phyloP scores from a whole-genome alignment of 129 eudicot species.

The Scalesia atractyloides region DNA sequence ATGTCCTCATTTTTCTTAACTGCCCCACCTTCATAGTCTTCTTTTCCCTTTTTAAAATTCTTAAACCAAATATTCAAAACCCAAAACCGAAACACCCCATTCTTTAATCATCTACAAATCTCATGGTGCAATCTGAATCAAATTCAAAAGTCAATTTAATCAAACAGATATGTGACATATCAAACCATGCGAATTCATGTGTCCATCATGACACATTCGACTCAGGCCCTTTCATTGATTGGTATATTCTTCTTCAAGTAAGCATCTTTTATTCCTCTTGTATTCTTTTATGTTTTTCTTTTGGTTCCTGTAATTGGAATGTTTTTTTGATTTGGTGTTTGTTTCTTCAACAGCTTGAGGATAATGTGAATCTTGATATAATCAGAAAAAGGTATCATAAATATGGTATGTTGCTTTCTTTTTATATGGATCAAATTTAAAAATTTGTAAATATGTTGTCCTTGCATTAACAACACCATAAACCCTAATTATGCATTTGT shows the following conservation, averaged over 20 bases:
- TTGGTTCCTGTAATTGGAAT: background rate
- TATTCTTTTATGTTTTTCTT: background rate
- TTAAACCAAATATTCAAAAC: conserved; percentile 4
- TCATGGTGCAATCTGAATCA: conserved; percentile 25
- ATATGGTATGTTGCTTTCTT: conserved; percentile 47
- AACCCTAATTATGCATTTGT: background rate
- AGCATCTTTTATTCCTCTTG: background rate
- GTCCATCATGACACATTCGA: conserved; percentile 13
- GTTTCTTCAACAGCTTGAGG: conserved; percentile 50
- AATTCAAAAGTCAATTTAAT: conserved; percentile 51
- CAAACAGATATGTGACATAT: conserved; percentile 51
- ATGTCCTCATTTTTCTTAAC: conserved; percentile 25
- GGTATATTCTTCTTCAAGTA: conserved; percentile 78
- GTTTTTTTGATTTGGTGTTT: conserved; percentile 14
- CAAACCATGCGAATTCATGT: conserved; percentile 44
- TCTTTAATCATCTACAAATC: background rate
- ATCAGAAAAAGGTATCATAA: conserved; percentile 68
- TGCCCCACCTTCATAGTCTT: conserved; percentile 21
- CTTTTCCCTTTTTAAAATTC: background rate
- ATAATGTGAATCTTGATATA: conserved; percentile 54
- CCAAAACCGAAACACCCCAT: conserved; percentile 12
- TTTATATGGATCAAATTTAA: background rate
- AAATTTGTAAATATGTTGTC: background rate
- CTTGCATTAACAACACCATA: background rate
- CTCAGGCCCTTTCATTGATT: conserved; percentile 57